Base-by-base conservation (phyloP, 208 protist species). In the Wallacemonas sp. region DNA sequence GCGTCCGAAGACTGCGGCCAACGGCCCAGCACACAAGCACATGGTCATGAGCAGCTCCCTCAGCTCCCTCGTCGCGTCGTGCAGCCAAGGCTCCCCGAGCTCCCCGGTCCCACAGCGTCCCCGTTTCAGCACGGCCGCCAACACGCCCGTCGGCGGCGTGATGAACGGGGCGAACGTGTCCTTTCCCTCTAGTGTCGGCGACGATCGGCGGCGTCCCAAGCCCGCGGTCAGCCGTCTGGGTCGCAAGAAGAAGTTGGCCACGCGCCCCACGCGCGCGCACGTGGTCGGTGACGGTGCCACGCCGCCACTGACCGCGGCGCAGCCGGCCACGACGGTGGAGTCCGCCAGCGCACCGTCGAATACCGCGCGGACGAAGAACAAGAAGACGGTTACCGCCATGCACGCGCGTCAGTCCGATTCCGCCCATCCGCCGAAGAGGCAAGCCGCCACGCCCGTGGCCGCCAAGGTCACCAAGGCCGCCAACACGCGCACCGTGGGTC, bases 41-140 rank as follows among this genome's bases (percentile, higher is more conserved):
- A 23, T 42, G 52, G 32, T 41, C 14, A 41, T 33, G 31, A 59
- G 31, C 52, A 59, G 52, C 32, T 59, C 52, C 7, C 10, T 59
- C 0, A 59, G 32, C 29, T 59, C 52, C 18, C 52, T 59, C 31
- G 29, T 23, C 29, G 22, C 52, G 11, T 59, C 52, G n/a, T 59
- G 29, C 8, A 29, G 52, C 4, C 52, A 59, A 8, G 31, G 29
- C 52, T 44, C 52, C 1, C 52, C 52, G 11, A 59, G 31, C 32
- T 59, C 52, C 8, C 52, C 31, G 12, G 14, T 39, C 3, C 52
- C 20, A 23, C 52, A 25, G 4, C 52, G 32, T 25, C 32, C 29
- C 7, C 8, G 52, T 2, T 12, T 25, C 26, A 59, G 52, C 20
- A 23, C 28, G 16, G 32, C 29, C 25, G 48, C 7, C 48, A 55